These are phyloP conservation scores for Akebia trifoliata DNA, from an alignment of 164 flowering plant species.

Conservation along the genomic window DNA sequence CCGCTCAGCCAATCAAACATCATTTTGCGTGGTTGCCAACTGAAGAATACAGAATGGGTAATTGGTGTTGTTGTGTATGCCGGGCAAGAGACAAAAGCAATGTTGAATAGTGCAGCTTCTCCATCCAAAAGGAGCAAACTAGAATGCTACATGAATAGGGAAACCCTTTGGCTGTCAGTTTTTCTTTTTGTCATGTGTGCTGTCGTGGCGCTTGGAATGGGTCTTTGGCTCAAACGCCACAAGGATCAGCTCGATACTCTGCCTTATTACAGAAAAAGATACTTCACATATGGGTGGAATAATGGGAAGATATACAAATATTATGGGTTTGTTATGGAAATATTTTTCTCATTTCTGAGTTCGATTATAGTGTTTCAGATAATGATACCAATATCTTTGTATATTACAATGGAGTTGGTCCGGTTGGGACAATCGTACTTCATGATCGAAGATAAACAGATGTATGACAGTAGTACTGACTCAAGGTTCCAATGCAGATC, in stretches of 20 bases:
- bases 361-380: constrained; percentile 90
- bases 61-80: constrained; percentile 92
- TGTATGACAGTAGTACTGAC: constrained; percentile 55
- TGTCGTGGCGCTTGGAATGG: constrained; percentile 79
- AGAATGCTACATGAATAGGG: constrained; percentile 84
- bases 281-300: constrained; percentile 32
- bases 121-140: constrained; percentile 85
- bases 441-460: constrained; percentile 78
- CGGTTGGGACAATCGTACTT: constrained; percentile 91
- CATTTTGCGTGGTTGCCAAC: constrained; percentile 87
- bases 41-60: constrained; percentile 84
- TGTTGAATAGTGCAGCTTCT: constrained; percentile 84
- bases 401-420: constrained; percentile 94
- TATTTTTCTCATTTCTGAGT: constrained; percentile 81
- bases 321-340: constrained; percentile 79
- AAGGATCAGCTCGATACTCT: constrained; percentile 59
- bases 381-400: constrained; percentile 91
- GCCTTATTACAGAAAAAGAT: constrained; percentile 69
- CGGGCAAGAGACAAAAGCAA: constrained; percentile 95
- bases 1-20: constrained; percentile 85
- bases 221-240: constrained; percentile 71
- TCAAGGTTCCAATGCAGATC: constrained; percentile 94
- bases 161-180: constrained; percentile 79
- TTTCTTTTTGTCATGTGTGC: constrained; percentile 75
- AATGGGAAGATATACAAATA: constrained; percentile 45